A percentile compares a stretch with the other conserved stretches of the same genome.
Conservation (phyloP, 2,329 filamentous ascomycete species). For the Colletotrichum brevisporum region DNA sequence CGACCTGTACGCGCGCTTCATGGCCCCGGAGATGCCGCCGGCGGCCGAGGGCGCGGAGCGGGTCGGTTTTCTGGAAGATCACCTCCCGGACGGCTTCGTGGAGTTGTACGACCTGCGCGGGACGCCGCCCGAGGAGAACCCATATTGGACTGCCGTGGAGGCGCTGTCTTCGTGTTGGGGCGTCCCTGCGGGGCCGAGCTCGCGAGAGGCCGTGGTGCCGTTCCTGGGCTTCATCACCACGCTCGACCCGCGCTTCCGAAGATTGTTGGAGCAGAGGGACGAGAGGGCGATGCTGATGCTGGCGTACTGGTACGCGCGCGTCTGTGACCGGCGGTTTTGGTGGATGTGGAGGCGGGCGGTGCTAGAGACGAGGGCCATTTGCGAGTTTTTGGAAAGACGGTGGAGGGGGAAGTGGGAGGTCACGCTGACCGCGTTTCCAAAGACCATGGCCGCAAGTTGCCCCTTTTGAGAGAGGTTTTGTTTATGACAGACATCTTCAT, state of each 20-base stretch:
- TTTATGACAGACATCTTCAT: too few relatives aligned
- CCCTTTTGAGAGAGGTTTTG: not conserved
- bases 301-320: slow-evolving; percentile 69
- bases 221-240: slow-evolving; percentile 64
- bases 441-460: slow-evolving; percentile 8
- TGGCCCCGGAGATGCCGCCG: slow-evolving; percentile 25
- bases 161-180: slow-evolving; percentile 15
- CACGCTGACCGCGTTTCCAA: slow-evolving; percentile 13
- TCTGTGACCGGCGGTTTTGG: slow-evolving; percentile 59
- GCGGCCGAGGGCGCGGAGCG: slow-evolving; percentile 42
- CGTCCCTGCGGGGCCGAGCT: not conserved
- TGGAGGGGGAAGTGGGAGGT: slow-evolving; percentile 3
- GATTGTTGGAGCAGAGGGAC: slow-evolving; percentile 65
- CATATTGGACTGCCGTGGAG: slow-evolving; percentile 51
- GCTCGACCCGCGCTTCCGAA: slow-evolving; percentile 59
- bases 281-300: slow-evolving; percentile 67
- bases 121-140: slow-evolving; percentile 45
- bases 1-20: slow-evolving; percentile 26
- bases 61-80: slow-evolving; percentile 10
- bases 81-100: slow-evolving; percentile 52
- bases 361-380: slow-evolving; percentile 66
- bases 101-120: slow-evolving; percentile 46
- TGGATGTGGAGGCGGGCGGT: slow-evolving; percentile 61
- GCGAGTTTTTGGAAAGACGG: slow-evolving; percentile 49
- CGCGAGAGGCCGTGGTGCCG: slow-evolving; percentile 48